Percentiles rank a stretch among this genome's conserved stretches.
phyloP scores from a whole-genome alignment of 2,329 filamentous ascomycete species.

The Zymoseptoria crescenta region DNA sequence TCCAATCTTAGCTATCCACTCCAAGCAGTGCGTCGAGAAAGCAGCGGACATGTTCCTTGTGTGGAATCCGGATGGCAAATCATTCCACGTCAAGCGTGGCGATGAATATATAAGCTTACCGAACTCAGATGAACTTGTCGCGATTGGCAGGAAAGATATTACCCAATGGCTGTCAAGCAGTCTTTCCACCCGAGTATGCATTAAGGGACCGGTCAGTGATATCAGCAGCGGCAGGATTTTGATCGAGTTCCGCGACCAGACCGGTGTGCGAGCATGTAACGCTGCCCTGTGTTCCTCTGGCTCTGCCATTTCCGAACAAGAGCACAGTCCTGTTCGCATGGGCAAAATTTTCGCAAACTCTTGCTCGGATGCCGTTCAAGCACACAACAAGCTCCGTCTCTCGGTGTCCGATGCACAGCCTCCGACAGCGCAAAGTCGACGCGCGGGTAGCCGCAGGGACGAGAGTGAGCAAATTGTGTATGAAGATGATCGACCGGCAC shows the following conservation, averaged over 20 bases:
- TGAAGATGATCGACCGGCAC: too few species aligned
- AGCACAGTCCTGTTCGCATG: too few species aligned
- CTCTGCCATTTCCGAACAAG: too few species aligned
- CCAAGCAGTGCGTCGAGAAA: slow-evolving; percentile 3
- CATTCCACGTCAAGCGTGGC: too few species aligned
- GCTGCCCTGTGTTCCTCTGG: too few species aligned
- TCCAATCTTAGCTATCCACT: slow-evolving; percentile 2
- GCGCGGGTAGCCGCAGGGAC: too few species aligned
- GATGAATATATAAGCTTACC: background rate
- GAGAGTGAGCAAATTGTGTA: too few species aligned
- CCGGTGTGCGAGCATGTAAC: background rate
- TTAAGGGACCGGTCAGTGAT: slow-evolving; percentile 4
- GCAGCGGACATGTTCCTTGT: slow-evolving; percentile 2
- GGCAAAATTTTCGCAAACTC: too few species aligned
- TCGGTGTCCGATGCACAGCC: too few species aligned
- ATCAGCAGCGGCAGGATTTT: slow-evolving; percentile 9
- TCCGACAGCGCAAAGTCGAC: too few species aligned
- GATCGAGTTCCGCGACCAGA: slow-evolving; percentile 1
- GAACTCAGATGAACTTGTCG: background rate
- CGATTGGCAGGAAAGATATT: slow-evolving; percentile 3
- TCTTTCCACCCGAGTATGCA: background rate
- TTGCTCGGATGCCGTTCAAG: background rate
- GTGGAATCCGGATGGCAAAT: too few species aligned
- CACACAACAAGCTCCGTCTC: background rate
- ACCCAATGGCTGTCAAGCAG: background rate